These are phyloP conservation scores for Paraphaeosphaeria minitans DNA, from an alignment of 2,329 filamentous ascomycete species.

Conservation along the genomic window DNA sequence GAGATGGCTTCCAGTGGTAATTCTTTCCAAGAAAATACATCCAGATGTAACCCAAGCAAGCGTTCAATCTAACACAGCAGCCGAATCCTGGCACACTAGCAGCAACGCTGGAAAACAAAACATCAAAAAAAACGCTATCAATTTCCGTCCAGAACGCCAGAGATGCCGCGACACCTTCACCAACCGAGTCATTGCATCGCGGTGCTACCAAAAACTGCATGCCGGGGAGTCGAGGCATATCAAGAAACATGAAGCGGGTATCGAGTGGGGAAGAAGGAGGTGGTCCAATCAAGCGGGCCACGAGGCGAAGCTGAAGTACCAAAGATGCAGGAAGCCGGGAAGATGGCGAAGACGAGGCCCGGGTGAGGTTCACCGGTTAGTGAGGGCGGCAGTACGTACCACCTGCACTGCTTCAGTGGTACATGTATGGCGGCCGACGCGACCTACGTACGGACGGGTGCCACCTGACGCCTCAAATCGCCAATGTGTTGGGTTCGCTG, in stretches of 20 bases:
- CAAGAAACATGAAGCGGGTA: not conserved
- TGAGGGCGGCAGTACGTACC: constrained; percentile 6
- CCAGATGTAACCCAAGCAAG: not conserved
- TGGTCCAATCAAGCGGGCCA: not conserved
- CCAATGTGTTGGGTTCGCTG: constrained; percentile 16
- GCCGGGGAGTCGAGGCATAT: not conserved
- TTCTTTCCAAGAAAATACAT: not conserved
- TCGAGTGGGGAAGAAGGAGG: not conserved
- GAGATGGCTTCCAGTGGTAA: not conserved
- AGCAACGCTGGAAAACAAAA: constrained; percentile 3
- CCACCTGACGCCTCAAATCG: not conserved
- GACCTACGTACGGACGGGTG: not conserved
- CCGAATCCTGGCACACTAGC: constrained; percentile 4
- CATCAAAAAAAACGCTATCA: constrained; percentile 12
- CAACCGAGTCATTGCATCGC: constrained; percentile 2
- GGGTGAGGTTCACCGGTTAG: constrained; percentile 5
- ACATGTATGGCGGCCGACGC: not conserved
- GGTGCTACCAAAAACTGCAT: constrained; percentile 1
- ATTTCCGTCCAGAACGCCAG: constrained; percentile 12
- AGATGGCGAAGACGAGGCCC: not conserved
- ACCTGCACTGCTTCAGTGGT: constrained; percentile 2
- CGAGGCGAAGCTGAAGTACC: not conserved
- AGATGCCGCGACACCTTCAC: constrained; percentile 6
- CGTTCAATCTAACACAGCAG: constrained; percentile 8
- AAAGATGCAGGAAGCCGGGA: constrained; percentile 6